A percentile compares a stretch with the other conserved stretches of the same genome.
phyloP scores from a whole-genome alignment of 2,329 filamentous ascomycete genomes.

The Aspergillus melleus region DNA sequence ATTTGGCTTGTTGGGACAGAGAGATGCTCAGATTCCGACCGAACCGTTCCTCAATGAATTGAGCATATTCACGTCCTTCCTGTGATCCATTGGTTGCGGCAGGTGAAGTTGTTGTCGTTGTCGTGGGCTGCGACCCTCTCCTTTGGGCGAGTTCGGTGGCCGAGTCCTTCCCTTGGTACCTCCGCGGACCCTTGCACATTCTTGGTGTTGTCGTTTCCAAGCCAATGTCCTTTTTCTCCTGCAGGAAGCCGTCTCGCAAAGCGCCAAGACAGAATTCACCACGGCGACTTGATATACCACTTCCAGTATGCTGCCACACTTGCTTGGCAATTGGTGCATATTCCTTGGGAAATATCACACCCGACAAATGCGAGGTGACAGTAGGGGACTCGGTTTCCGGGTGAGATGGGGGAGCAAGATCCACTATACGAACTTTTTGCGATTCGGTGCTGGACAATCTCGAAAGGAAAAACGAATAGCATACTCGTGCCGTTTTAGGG shows the following conservation, averaged over 20 bases:
- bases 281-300: conserved; percentile 85
- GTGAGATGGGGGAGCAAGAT: conserved; percentile 59
- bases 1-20: conserved; percentile 76
- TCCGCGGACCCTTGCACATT: conserved; percentile 69
- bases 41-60: conserved; percentile 91
- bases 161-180: conserved; percentile 70
- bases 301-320: conserved; percentile 96
- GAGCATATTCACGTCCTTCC: conserved; percentile 65
- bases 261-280: conserved; percentile 84
- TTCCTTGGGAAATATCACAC: conserved; percentile 69
- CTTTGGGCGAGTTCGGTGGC: conserved; percentile 43
- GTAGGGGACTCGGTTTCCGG: conserved; percentile 60
- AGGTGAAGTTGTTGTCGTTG: conserved; percentile 40
- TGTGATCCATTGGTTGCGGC: conserved; percentile 24
- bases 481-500: conserved; percentile 66
- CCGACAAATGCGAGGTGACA: conserved; percentile 63
- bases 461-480: conserved; percentile 67
- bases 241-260: conserved; percentile 67
- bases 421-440: conserved; percentile 56
- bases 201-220: conserved; percentile 28
- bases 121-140: conserved; percentile 35
- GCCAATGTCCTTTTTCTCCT: conserved; percentile 44
- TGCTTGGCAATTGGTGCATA: conserved; percentile 76
- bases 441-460: conserved; percentile 32
- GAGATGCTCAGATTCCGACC: conserved; percentile 84